Conservation (phyloP, 768 basidiomycete genomes). For the Phylloporus arenicola region DNA sequence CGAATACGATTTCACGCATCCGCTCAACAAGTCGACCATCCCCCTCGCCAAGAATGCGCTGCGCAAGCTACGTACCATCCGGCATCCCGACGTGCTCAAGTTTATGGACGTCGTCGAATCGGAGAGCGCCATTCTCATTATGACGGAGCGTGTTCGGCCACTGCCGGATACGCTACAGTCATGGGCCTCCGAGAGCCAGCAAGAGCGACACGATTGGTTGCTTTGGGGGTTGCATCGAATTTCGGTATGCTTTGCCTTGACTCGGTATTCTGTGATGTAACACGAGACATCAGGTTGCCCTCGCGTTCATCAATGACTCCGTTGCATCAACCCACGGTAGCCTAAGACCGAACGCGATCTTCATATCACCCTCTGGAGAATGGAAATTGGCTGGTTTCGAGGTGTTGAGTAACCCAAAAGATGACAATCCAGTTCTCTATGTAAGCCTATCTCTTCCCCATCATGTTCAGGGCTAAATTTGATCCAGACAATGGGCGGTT, state of each 20-base stretch:
- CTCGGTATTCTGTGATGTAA: neutral
- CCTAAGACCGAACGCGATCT: conserved; percentile 68
- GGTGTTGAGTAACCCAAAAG: conserved; percentile 75
- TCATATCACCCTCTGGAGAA: conserved; percentile 89
- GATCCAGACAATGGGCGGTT: conserved; percentile 58
- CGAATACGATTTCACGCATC: conserved; percentile 76
- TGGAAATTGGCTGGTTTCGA: conserved; percentile 98
- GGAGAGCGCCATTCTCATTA: conserved; percentile 81
- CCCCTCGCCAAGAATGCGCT: conserved; percentile 85
- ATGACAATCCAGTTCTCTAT: conserved; percentile 73
- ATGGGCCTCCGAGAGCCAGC: conserved; percentile 56
- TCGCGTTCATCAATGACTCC: conserved; percentile 85
- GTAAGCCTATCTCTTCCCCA: conserved; percentile 40
- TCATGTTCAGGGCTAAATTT: conserved; percentile 12
- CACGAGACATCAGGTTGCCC: conserved; percentile 56
- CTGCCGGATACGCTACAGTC: conserved; percentile 56
- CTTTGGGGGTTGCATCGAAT: conserved; percentile 92
- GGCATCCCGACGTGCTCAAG: conserved; percentile 94
- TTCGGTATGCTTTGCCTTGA: conserved; percentile 46
- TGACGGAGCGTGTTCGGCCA: conserved; percentile 90
- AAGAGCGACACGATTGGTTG: conserved; percentile 80
- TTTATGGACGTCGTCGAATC: conserved; percentile 93
- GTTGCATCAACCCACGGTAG: conserved; percentile 81
- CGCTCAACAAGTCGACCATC: conserved; percentile 51
- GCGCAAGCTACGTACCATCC: conserved; percentile 81